phyloP scores from a whole-genome alignment of 78 protist species.

The Dictyostelium intermedium region DNA sequence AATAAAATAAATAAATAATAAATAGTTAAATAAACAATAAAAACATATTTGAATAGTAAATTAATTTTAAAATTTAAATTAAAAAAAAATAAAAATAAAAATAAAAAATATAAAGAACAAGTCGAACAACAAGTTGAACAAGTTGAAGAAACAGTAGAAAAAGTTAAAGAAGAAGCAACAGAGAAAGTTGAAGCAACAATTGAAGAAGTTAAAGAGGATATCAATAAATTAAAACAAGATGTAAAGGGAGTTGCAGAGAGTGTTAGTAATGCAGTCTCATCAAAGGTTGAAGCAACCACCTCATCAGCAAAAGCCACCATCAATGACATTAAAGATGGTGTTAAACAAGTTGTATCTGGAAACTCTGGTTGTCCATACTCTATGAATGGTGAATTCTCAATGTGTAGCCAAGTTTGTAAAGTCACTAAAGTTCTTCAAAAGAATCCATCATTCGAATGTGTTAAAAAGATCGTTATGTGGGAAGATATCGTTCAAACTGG shows the following conservation, averaged over 20 bases:
- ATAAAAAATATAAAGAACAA: not conserved
- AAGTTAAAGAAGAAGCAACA: slow-evolving; percentile 6
- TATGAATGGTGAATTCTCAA: slow-evolving; percentile 40
- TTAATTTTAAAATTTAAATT: not conserved
- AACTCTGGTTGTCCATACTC: slow-evolving; percentile 47
- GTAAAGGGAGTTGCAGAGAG: not conserved
- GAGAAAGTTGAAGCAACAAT: slow-evolving; percentile 12
- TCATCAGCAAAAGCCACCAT: slow-evolving; percentile 3
- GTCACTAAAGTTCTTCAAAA: not conserved
- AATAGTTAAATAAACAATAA: not conserved
- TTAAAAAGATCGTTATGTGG: slow-evolving; percentile 38
- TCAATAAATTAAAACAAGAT: not conserved
- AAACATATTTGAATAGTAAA: not conserved
- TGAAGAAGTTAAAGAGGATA: slow-evolving; percentile 38
- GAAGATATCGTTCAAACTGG: slow-evolving; percentile 62
- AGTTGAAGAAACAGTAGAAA: not conserved
- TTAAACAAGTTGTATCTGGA: slow-evolving; percentile 17
- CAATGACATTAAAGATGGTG: slow-evolving; percentile 22
- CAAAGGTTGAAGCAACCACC: not conserved
- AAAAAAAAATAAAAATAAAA: not conserved
- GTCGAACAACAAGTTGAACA: not conserved
- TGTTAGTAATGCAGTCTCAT: not conserved
- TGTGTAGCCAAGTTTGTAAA: slow-evolving; percentile 38
- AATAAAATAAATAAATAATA: not conserved
- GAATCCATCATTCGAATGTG: slow-evolving; percentile 54